Base-by-base conservation (phyloP, 768 basidiomycete species). In the Tricholoma hemisulphureum region DNA sequence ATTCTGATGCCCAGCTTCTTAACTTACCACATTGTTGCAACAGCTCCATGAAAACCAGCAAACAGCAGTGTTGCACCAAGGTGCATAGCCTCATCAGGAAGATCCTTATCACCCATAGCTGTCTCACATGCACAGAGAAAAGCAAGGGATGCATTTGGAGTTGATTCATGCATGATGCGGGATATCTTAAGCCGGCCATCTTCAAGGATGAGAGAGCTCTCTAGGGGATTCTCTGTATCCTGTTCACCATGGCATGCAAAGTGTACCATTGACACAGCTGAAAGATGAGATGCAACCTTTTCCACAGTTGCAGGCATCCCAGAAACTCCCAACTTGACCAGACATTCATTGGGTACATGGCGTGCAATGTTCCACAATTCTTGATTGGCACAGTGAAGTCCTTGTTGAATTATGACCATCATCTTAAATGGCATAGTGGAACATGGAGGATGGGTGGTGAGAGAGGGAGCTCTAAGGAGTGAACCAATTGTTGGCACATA, bases 61-160 rank as follows among this genome's bases (percentile, higher is more conserved):
- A 34, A 65, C 51, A 71, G 59, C 72, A 77, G 72, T 6, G 71
- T 73, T 3, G 73, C 73, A 0, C 73, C 69, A 8, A 77, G 61
- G 64, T 76, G 74, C 5, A 77, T 62, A 0, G 65, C 49, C 51
- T 62, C 52, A 10, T 66, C 61, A 16, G 61, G 41, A 32, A 64
- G 60, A 6, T 62, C 50, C 26, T 61, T 51, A 20, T 63, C 61
- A 2, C 73, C 70, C n/a, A 56, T 65, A 1, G 73, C 73, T 11
- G 73, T 78, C 51, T 78, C 66, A 55, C 77, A 78, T 1, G 77
- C 75, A 1, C 75, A 76, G 8, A 78, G 67, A 60, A 76, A 72
- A 0, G 73, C 77, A 31, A 78, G 61, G 34, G 58, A 56, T 32
- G 64, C 56, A 59, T 56, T n/a, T 7, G 57, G 43, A 58, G 66